Conservation (phyloP, 345 rosid species). For the Salix udensis region DNA sequence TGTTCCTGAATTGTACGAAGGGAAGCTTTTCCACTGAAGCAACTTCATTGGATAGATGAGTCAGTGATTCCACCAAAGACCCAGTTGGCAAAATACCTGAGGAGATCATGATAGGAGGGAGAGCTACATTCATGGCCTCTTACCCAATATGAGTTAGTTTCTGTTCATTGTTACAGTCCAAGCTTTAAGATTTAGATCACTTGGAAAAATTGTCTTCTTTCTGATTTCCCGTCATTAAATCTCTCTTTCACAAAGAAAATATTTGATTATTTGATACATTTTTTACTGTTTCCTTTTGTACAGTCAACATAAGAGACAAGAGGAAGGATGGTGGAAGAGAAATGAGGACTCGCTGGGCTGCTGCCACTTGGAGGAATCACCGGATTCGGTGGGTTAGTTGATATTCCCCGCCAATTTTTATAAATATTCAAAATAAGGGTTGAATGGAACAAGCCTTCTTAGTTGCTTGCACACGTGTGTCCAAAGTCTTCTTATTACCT, state of each 20-base stretch:
- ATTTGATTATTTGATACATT: constrained; percentile 23
- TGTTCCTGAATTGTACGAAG: constrained; percentile 38
- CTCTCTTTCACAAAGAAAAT: background rate
- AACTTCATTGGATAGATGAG: constrained; percentile 45
- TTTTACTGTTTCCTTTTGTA: constrained; percentile 43
- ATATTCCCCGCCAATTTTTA: constrained; percentile 1
- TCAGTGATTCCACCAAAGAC: constrained; percentile 42
- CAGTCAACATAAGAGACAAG: constrained; percentile 21
- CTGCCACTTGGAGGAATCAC: constrained; percentile 60
- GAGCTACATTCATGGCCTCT: constrained; percentile 20
- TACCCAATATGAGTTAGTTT: constrained; percentile 4
- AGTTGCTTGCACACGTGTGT: background rate
- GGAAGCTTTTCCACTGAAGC: constrained; percentile 51
- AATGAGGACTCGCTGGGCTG: constrained; percentile 22
- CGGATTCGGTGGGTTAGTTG: constrained; percentile 25
- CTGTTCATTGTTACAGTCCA: constrained; percentile 13
- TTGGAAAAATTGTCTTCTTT: background rate
- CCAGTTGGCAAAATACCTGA: constrained; percentile 47
- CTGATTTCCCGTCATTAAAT: background rate
- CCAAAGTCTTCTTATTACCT: background rate
- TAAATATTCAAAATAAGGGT: background rate
- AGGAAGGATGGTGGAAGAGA: constrained; percentile 7
- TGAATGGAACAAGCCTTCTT: background rate
- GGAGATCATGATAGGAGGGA: constrained; percentile 28
- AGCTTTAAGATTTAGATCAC: constrained; percentile 4